Evolutionary conservation across 768 basidiomycete species (phyloP), one percentile per base, ranked within the genome.

Genomic region (Panus rudis): DNA sequence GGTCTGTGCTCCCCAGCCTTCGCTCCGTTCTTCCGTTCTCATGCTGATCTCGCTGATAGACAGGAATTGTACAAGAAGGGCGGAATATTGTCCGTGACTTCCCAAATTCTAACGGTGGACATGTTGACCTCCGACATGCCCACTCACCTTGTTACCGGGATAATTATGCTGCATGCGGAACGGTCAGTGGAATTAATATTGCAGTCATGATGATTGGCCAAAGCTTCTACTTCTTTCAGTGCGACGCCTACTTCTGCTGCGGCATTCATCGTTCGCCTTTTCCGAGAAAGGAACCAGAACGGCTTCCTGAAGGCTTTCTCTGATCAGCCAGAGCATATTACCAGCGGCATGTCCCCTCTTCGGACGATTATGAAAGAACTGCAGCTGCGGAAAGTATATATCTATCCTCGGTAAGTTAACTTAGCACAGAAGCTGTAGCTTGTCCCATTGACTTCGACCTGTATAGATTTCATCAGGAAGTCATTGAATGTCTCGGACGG

Each of bases 301-400:
- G 94, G 94, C 1, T 99, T 98, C 62, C 68, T 97, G 51, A 98
- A 99, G 62, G 96, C 92, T 0, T 96, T 99, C 58, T 90, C 92
- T 2, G 96, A 98, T 61, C 87, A 97, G 54, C 92, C 94, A 4
- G 96, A 98, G 60, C 79, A 85, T 49, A 96, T 99, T 48, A 92
- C 86, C 0, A 89, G 80, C 49, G 94, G 93, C 1, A 64, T 98
- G 60, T 91, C 89, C 1, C 96, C 96, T 1, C 68, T 99, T 17
- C 86, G 82, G 54, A 92, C 84, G 41, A 85, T 94, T 49, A 81
- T 99, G 77, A 91, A 92, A 48, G 91, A 94, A 59, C 73, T 98
- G 6, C 89, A 92, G 51, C 67, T 98, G 35, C 77, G 88, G 17
- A 80, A 72, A n/a, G 91, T 92, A 5, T 81, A 90, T 55, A 83